Base-by-base conservation (phyloP, 2,329 filamentous ascomycete species). In the Neospermospora avenae region DNA sequence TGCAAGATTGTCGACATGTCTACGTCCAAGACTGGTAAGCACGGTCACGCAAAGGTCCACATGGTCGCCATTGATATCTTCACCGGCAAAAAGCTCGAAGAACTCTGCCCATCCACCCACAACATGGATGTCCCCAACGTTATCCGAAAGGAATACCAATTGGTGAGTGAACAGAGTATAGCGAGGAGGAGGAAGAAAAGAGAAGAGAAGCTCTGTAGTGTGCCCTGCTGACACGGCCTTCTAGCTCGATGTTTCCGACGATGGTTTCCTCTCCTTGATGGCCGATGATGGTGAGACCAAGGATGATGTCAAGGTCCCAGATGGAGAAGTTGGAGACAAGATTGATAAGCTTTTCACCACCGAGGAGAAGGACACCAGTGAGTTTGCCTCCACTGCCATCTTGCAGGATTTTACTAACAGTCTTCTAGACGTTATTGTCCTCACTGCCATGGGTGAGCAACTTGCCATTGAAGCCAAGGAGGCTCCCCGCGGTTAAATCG, bases 1-100 rank as follows among this genome's bases (percentile, higher is more conserved):
- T 99, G 95, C 93, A 99, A 98, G 90, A 99, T 99, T 74, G 91
- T 98, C 80, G 95, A 99, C 77, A 99, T 99, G 96, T 96, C 92
- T 72, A 99, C 95, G 84, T 99, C 95, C 80, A 99, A 99, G 93
- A 99, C 95, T 72, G 95, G 95, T 82, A 99, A 99, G 91, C 95
- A 99, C 90, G 95, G 95, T 80, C 96, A 99, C 90, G 95, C 95
- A 82, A 99, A 99, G 89, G 95, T 99, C 78, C 93, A 99, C 83
- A 83, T 99, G 74, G 89, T 97, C 75, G 95, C 92, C 77, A 87
- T 96, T 78, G 95, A 99, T 79, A 98, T 99, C 84, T 99, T 99
- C 89, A 99, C 93, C 70, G 85, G 85, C 86, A 99, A 97, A 91
- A 99, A 99, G 88, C 86, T 96, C 70, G 95, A 99, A 84, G 96